phyloP scores from a whole-genome alignment of 2,329 filamentous ascomycete species.

The Colletotrichum incanum region DNA sequence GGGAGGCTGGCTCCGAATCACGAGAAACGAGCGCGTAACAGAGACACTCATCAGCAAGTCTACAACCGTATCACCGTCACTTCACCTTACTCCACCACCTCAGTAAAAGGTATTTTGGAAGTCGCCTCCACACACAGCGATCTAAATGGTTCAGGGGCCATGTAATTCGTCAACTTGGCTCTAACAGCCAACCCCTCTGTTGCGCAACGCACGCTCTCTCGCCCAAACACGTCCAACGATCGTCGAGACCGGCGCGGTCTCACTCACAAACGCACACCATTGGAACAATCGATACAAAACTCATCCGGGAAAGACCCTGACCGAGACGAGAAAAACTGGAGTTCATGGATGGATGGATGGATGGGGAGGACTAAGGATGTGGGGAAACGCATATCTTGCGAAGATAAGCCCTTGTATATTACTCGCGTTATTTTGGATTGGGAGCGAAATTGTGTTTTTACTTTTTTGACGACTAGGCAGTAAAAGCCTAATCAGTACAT shows the following conservation, averaged over 20 bases:
- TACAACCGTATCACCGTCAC: not conserved
- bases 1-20: conserved; percentile 13
- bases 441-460: conserved; percentile 27
- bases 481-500: conserved; percentile 28
- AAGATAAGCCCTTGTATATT: conserved; percentile 33
- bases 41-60: not conserved
- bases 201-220: conserved; percentile 10
- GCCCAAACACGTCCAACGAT: not conserved
- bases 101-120: not conserved
- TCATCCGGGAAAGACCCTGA: conserved; percentile 4
- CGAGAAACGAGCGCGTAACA: conserved; percentile 17
- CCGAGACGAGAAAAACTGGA: conserved; percentile 7
- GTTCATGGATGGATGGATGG: not conserved
- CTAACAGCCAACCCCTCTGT: conserved; percentile 9
- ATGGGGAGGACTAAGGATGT: not conserved
- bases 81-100: not conserved
- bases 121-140: not conserved
- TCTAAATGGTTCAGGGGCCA: not conserved
- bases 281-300: conserved; percentile 7
- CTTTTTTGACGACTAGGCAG: conserved; percentile 18
- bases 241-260: conserved; percentile 9
- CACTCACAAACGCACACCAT: not conserved
- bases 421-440: conserved; percentile 29
- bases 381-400: conserved; percentile 9
- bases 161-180: not conserved